A percentile compares a stretch with the other conserved stretches of the same genome.
These are phyloP conservation scores for Castanopsis chinensis DNA, from an alignment of 306 rosid genomes.

Conservation along the genomic window DNA sequence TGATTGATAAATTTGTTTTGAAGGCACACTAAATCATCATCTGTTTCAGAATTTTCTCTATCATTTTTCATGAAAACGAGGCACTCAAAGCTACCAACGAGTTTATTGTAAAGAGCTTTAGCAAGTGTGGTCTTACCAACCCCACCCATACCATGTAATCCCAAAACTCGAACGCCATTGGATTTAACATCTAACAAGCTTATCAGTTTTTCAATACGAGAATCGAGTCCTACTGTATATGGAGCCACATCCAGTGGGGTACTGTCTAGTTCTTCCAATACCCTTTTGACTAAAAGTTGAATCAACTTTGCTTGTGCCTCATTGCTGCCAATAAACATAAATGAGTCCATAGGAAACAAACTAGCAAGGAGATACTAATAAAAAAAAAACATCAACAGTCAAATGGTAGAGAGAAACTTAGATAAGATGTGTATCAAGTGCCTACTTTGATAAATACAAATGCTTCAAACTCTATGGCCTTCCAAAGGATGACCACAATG, in stretches of 20 bases:
- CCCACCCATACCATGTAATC: constrained; percentile 56
- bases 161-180: constrained; percentile 35
- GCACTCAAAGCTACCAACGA: constrained; percentile 27
- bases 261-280: constrained; percentile 33
- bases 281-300: constrained; percentile 20
- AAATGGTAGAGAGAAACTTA: too few species aligned
- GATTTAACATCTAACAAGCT: constrained; percentile 34
- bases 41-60: constrained; percentile 27
- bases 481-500: neutral
- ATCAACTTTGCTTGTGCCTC: constrained; percentile 17
- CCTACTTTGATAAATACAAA: neutral
- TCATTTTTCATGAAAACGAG: constrained; percentile 46
- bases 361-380: neutral
- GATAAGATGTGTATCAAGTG: neutral
- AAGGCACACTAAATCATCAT: constrained; percentile 33
- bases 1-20: constrained; percentile 16
- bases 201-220: constrained; percentile 30
- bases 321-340: neutral
- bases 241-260: constrained; percentile 46
- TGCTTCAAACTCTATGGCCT: neutral
- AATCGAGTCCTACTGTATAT: constrained; percentile 45
- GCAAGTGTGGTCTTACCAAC: constrained; percentile 66
- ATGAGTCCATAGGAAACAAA: neutral
- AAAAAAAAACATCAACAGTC: neutral
- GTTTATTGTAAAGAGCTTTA: constrained; percentile 43